Evolutionary conservation across 1,284 basidiomycete genomes (phyloP).

Genomic region (Macrocystidia cucumis): DNA sequence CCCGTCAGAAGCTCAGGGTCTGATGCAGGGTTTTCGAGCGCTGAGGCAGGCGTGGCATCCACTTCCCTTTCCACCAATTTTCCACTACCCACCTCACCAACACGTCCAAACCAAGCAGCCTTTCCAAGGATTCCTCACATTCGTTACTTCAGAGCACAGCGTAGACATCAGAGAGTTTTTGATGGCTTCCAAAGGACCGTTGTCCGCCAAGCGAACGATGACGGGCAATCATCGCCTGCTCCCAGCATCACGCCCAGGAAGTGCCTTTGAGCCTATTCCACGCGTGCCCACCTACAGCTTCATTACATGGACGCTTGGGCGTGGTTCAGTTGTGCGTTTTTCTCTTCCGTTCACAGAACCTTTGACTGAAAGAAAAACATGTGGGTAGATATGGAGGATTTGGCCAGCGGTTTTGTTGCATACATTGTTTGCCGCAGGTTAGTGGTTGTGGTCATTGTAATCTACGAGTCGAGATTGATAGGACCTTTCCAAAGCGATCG

Average conservation of each 20-base stretch:
- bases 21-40: too few relatives aligned
- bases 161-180: too few relatives aligned
- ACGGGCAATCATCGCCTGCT: conserved; percentile 12
- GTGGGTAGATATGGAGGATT: conserved; percentile 51
- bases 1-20: too few relatives aligned
- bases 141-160: too few relatives aligned
- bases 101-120: too few relatives aligned
- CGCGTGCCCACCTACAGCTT: conserved; percentile 24
- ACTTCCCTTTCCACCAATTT: too few relatives aligned
- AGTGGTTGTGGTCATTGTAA: conserved; percentile 6
- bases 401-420: conserved; percentile 62
- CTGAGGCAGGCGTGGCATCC: too few relatives aligned
- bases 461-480: not conserved
- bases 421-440: conserved; percentile 48
- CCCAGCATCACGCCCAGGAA: conserved; percentile 16
- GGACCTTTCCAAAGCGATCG: conserved; percentile 27
- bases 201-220: not conserved
- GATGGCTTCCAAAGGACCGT: not conserved
- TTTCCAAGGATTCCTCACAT: too few relatives aligned
- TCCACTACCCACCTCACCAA: too few relatives aligned
- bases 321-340: conserved; percentile 41
- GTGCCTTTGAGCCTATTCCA: conserved; percentile 11
- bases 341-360: not conserved
- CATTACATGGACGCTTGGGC: conserved; percentile 51
- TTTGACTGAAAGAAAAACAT: not conserved